Evolutionary conservation across 768 basidiomycete species (phyloP), one percentile per base, ranked within the genome.

Genomic region (Macrolepiota albuminosa): DNA sequence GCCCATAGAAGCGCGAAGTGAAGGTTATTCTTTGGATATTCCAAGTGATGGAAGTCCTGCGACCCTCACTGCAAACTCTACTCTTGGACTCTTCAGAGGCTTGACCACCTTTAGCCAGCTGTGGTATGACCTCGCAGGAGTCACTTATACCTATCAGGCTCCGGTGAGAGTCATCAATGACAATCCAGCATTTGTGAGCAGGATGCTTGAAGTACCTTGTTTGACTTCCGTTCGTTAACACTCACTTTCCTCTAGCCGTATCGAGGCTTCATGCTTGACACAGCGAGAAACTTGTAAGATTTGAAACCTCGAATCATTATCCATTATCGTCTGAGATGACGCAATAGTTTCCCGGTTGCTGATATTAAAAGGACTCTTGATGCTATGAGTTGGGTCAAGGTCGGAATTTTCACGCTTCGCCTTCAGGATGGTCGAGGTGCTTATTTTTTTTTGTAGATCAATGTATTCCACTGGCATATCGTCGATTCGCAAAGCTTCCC

Each of bases 401-500:
- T 81, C 58, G 51, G 70, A 56, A 34, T 40, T 77, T 65, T 70
- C 73, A 37, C 77, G 36, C 39, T n/a, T 80, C 62, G 79, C 76
- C 77, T 78, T 67, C 80, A 56, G 74, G 78, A 71, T 83, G 31
- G 66, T 72, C 21, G 18, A 18, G 26, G 24, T 57, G 21, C 40
- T 56, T 10, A 56, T 48, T 21, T 21, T 21, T 21, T 6, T 13
- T 26, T 37, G 7, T 16, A 86, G 82, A 78, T 89, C 62, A 91
- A 84, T 69, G 80, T 78, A 8, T 84, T 93, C 66, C 89, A 93
- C 59, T 93, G 90, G 91, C 92, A 93, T 69, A 78, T 89, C 54
- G 82, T 82, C 36, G 92, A 93, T 70, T 86, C 86, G 39, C 89
- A 93, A 68, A 86, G 84, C 59, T 94, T 89, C 72, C 89, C 92